These are phyloP conservation scores for Plasmodium reichenowi DNA, from an alignment of 169 alveolate genomes.

Conservation along the genomic window DNA sequence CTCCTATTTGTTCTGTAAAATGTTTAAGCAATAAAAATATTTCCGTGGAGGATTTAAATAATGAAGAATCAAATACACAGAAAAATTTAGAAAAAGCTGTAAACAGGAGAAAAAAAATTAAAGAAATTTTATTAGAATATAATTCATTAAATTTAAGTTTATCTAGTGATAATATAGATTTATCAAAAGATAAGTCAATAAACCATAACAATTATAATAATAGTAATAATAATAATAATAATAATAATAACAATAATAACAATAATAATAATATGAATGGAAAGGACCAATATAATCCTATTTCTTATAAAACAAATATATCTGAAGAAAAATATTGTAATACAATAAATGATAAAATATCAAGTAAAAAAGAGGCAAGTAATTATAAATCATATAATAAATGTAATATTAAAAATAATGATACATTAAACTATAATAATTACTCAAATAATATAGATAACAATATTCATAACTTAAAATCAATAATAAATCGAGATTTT, in stretches of 20 bases:
- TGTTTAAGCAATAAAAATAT: constrained; percentile 14
- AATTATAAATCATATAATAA: neutral
- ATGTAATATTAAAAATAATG: constrained; percentile 10
- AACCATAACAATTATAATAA: constrained; percentile 12
- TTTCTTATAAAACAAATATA: neutral
- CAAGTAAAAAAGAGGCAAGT: neutral
- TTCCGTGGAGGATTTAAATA: constrained; percentile 15
- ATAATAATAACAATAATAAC: constrained; percentile 1
- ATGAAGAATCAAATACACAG: constrained; percentile 40
- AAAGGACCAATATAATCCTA: constrained; percentile 1
- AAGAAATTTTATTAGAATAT: constrained; percentile 53
- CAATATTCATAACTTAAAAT: constrained; percentile 10
- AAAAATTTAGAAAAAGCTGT: constrained; percentile 70
- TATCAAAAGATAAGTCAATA: constrained; percentile 36
- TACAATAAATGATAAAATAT: neutral
- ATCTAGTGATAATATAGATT: constrained; percentile 23
- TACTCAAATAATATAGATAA: neutral
- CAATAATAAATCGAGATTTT: constrained; percentile 3
- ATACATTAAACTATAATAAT: neutral
- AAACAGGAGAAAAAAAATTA: constrained; percentile 66
- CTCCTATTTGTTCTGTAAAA: neutral
- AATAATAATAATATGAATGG: constrained; percentile 9
- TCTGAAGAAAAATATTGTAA: constrained; percentile 6
- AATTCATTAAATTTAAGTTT: constrained; percentile 64
- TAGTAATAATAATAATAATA: constrained; percentile 1